Base-by-base conservation (phyloP, 805 yeast species). In the Hyphopichia homilentoma region DNA sequence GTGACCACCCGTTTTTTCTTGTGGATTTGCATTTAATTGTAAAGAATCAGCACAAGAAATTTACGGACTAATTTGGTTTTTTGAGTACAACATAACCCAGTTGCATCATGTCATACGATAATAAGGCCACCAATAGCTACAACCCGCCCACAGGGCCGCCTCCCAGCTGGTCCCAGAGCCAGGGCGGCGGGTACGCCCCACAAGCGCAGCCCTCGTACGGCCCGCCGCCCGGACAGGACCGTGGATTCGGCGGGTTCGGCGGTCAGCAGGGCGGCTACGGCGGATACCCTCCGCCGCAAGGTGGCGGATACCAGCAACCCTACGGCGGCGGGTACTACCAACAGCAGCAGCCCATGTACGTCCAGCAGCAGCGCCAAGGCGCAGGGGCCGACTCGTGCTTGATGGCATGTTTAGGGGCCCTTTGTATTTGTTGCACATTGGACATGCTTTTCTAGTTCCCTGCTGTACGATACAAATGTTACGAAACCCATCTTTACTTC, bases 271-370 rank as follows among this genome's bases (percentile, higher is more conserved):
- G 19, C 16, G 33, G 33, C 6, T 34, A 34, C 40, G 38, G 16
- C 36, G 52, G 51, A 8, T 44, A 42, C 5, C 45, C 43, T n/a
- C 45, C 32, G 12, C 46, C 38, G 17, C 43, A 40, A 7, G 54
- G 55, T 2, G 50, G 52, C 36, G 44, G 47, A 32, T 58, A 50
- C 28, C 60, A 54, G 34, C 59, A 47, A 30, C 22, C 22, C 6
- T 24, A 30, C 13, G 28, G 28, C 25, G 56, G 55, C 3, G 63
- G 65, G 2, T 61, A 63, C 38, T 55, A 59, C 38, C 67, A 58
- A 34, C 70, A 63, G 40, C 69, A 60, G 39, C 70, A 64, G 35
- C 70, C 68, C 21, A 61, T 65, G 61, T 65, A 65, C 35, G 70
- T 65, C 5, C 72, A 65, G 45, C 71, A 65, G 38, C 63, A 61